A percentile compares a stretch with the other conserved stretches of the same genome.
These are phyloP conservation scores for Diaporthe sp. DNA, from an alignment of 2,329 filamentous ascomycete genomes.

Conservation along the genomic window DNA sequence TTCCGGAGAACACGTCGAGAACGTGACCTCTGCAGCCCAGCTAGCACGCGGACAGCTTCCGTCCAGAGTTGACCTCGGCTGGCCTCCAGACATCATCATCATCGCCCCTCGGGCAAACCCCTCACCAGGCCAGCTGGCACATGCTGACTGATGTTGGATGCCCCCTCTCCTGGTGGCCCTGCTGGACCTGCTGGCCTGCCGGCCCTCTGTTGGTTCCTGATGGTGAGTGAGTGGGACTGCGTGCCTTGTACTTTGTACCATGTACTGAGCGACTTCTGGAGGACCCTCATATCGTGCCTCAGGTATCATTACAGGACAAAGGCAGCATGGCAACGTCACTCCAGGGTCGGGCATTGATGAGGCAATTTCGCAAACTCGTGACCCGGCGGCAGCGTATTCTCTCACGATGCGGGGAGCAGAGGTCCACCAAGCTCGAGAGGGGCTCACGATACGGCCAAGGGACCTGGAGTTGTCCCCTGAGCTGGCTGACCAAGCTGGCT, in stretches of 20 bases:
- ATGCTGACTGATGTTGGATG: conserved; percentile 28
- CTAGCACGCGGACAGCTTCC: conserved; percentile 31
- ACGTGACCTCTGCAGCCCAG: conserved; percentile 27
- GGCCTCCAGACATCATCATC: neutral
- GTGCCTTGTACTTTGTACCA: conserved; percentile 12
- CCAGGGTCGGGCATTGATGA: conserved; percentile 23
- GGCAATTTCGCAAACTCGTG: conserved; percentile 20
- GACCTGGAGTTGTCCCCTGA: neutral
- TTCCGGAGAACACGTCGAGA: conserved; percentile 31
- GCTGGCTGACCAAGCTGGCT: conserved; percentile 1
- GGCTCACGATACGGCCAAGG: conserved; percentile 2
- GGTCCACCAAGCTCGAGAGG: neutral
- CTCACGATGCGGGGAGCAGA: conserved; percentile 2
- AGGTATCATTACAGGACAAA: neutral
- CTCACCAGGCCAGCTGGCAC: conserved; percentile 32
- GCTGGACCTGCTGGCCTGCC: neutral
- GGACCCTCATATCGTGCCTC: neutral
- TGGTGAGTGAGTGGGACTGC: conserved; percentile 11
- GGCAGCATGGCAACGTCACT: conserved; percentile 25
- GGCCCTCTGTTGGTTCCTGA: neutral
- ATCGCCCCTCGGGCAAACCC: conserved; percentile 15
- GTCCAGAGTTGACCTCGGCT: conserved; percentile 17
- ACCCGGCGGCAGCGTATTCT: conserved; percentile 29
- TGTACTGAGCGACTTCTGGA: neutral
- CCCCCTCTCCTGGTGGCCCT: neutral